Evolutionary conservation across 2,329 filamentous ascomycete genomes (phyloP), one percentile per base, ranked within the genome.

Genomic region (Colletotrichum phormii): DNA sequence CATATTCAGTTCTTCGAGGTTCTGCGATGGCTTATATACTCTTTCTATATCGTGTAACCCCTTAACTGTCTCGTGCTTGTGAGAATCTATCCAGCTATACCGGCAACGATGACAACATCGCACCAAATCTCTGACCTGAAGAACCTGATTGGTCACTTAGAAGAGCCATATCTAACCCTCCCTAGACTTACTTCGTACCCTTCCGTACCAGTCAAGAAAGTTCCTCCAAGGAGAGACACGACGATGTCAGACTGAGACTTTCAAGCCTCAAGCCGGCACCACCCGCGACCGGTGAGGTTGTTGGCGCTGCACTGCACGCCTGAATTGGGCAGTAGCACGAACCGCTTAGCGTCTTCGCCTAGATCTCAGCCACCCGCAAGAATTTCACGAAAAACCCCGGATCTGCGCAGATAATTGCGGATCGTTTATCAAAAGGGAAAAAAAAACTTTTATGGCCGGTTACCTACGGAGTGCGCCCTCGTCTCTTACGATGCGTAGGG

Each of bases 101-200:
- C 29, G 2, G 2, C 26, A 65, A 60, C 29, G 35, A 73, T 62
- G 63, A 57, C 61, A 71, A 64, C 53, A 74, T 65, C 59, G 55
- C 55, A 62, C n/a, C 57, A 53, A 24, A 26, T 33, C 35, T n/a
- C n/a, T 46, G 8, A 35, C 26, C 8, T 29, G 26, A 26, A 33
- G 4, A 35, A 53, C n/a, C 26, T 13, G 22, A 49, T 31, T 53
- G 29, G 60, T 18, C 6, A 49, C 42, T 18, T 12, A 26, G n/a
- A 5, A 18, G 18, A 51, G 42, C 60, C 12, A 63, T 22, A 24
- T 22, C 60, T 35, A 24, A 29, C 46, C 24, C 37, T 22, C 15
- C 18, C 7, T 33, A 49, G 5, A 29, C 46, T 13, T 18, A n/a
- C 15, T 11, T n/a, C 42, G 15, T 49, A n/a, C 37, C 37, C 37